These are phyloP conservation scores for Arthrinium phaeospermum DNA, from an alignment of 2,329 filamentous ascomycete genomes.

Conservation along the genomic window DNA sequence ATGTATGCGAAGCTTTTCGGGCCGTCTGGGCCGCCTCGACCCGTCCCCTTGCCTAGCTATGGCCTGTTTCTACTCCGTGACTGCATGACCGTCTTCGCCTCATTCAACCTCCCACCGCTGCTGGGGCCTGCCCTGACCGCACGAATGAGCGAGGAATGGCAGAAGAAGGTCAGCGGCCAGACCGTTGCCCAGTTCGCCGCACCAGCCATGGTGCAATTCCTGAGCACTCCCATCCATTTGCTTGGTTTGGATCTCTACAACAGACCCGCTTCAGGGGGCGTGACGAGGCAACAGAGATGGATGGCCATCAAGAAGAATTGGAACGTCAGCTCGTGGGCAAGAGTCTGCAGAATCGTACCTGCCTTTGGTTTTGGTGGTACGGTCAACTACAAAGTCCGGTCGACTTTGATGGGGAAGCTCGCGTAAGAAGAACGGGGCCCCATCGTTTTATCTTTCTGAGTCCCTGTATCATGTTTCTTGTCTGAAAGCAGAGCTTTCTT, in stretches of 20 bases:
- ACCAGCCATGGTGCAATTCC: constrained; percentile 78
- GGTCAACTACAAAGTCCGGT: constrained; percentile 77
- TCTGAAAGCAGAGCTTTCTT: constrained; percentile 20
- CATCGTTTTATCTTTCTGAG: not conserved
- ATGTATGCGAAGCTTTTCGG: constrained; percentile 86
- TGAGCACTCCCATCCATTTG: constrained; percentile 84
- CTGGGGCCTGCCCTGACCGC: constrained; percentile 72
- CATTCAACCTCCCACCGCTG: constrained; percentile 85
- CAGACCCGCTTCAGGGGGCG: constrained; percentile 51
- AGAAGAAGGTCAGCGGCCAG: constrained; percentile 56
- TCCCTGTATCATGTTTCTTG: not conserved
- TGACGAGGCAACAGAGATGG: constrained; percentile 64
- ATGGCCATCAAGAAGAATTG: constrained; percentile 75
- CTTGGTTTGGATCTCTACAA: constrained; percentile 89
- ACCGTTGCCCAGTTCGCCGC: constrained; percentile 79
- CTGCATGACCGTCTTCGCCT: constrained; percentile 87
- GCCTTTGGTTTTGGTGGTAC: constrained; percentile 90
- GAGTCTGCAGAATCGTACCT: constrained; percentile 85
- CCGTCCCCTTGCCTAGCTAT: constrained; percentile 74
- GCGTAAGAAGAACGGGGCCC: constrained; percentile 33
- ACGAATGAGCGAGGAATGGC: constrained; percentile 57
- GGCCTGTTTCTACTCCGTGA: constrained; percentile 82
- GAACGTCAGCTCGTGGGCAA: constrained; percentile 72
- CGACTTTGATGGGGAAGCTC: constrained; percentile 68
- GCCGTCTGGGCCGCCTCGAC: constrained; percentile 55